phyloP scores from a whole-genome alignment of 352 stramenopile species.

The Phytophthora pseudosyringae region DNA sequence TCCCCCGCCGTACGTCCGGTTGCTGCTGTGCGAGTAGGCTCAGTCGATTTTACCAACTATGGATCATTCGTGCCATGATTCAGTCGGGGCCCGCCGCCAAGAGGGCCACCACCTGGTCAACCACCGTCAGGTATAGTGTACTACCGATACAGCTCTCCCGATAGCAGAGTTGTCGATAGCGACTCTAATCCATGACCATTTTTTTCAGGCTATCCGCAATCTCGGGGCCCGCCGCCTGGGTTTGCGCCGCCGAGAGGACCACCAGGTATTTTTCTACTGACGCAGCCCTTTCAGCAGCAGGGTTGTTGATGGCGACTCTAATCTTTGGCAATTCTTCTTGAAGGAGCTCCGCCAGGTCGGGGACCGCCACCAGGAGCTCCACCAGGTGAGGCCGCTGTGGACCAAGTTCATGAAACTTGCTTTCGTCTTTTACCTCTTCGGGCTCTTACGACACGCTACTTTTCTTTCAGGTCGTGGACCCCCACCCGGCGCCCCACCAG shows the following conservation, averaged over 20 bases:
- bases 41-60: neutral
- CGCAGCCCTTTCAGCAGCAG: neutral
- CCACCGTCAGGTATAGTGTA: conserved; percentile 31
- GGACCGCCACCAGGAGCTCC: conserved; percentile 31
- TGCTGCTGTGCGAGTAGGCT: neutral
- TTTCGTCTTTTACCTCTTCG: conserved; percentile 9
- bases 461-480: conserved; percentile 1
- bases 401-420: no score
- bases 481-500: conserved; percentile 31
- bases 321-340: neutral
- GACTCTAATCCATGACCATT: no score
- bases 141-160: no score
- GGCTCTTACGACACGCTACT: no score
- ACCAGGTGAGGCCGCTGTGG: conserved; percentile 11
- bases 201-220: conserved; percentile 50
- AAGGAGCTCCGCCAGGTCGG: conserved; percentile 30
- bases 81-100: conserved; percentile 38
- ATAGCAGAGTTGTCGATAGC: no score
- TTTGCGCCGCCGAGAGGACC: conserved; percentile 52
- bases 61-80: conserved; percentile 10
- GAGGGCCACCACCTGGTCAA: conserved; percentile 47
- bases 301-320: neutral
- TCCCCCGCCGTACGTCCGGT: conserved; percentile 35
- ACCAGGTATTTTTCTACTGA: conserved; percentile 34
- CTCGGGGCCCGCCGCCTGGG: conserved; percentile 58